phyloP scores from a whole-genome alignment of 139 green algal genomes.

The Limnomonas spitsbergensis region DNA sequence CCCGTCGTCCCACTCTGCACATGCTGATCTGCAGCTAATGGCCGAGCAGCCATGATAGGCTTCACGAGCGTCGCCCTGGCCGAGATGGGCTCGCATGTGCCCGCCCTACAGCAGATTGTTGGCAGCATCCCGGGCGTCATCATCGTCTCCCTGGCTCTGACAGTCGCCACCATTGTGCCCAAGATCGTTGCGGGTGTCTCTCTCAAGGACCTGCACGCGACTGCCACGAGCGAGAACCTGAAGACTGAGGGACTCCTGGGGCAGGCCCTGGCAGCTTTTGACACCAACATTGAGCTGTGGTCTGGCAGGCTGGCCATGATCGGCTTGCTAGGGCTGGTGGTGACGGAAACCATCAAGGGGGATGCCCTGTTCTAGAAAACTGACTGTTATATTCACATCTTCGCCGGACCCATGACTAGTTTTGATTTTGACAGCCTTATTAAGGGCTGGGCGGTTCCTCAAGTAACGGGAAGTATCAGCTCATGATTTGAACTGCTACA shows the following conservation, averaged over 20 bases:
- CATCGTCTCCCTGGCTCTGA: slow-evolving; percentile 35
- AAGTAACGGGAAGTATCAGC: too few relatives aligned
- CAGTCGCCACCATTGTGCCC: slow-evolving; percentile 41
- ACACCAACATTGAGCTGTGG: slow-evolving; percentile 51
- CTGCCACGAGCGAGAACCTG: slow-evolving; percentile 45
- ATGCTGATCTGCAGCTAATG: slow-evolving; percentile 26
- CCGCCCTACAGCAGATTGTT: slow-evolving; percentile 41
- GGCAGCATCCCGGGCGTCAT: neutral
- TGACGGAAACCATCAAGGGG: slow-evolving; percentile 38
- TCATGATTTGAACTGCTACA: too few relatives aligned
- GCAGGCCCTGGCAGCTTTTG: slow-evolving; percentile 39
- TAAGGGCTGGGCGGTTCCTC: too few relatives aligned
- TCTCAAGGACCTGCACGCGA: slow-evolving; percentile 43
- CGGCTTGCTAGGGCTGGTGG: slow-evolving; percentile 37
- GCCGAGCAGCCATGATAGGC: slow-evolving; percentile 50
- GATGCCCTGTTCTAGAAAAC: slow-evolving; percentile 47
- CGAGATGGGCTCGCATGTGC: slow-evolving; percentile 34
- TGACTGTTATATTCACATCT: neutral
- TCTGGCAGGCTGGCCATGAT: slow-evolving; percentile 53
- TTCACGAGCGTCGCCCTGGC: slow-evolving; percentile 39
- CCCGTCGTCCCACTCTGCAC: too few relatives aligned
- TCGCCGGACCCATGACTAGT: too few relatives aligned
- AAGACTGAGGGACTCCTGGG: slow-evolving; percentile 10
- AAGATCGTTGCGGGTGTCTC: slow-evolving; percentile 43
- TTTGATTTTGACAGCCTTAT: too few relatives aligned